Evolutionary conservation across 2,329 filamentous ascomycete species (phyloP).

Genomic region (Phaeomoniella chlamydospora): DNA sequence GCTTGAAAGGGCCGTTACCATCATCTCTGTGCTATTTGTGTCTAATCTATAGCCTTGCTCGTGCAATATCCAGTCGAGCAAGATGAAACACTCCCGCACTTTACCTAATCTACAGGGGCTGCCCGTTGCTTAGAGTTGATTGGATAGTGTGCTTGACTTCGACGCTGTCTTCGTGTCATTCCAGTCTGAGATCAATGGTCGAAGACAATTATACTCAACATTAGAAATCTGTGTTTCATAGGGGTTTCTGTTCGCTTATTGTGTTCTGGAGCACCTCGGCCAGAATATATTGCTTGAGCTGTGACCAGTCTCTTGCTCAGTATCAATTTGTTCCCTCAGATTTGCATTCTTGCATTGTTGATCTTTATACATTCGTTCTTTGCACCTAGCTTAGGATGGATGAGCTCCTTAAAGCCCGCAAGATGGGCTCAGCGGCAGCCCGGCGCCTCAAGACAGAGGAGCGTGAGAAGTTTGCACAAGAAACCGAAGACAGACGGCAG

Average conservation of each 20-base stretch:
- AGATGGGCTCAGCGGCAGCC: constrained; percentile 9
- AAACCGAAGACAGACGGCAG: neutral
- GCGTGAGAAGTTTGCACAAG: constrained; percentile 3
- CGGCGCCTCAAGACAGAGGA: constrained; percentile 8
- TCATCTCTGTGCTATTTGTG: no score
- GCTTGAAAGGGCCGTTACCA: no score
- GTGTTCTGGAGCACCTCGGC: no score
- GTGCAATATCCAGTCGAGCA: neutral
- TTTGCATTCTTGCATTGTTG: neutral
- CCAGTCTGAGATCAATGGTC: neutral
- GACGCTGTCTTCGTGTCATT: neutral
- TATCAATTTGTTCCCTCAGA: neutral
- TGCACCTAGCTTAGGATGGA: constrained; percentile 6
- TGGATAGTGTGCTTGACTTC: neutral
- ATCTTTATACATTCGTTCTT: neutral
- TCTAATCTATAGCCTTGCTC: neutral
- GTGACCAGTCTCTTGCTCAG: neutral
- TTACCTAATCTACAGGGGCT: neutral
- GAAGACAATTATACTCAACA: neutral
- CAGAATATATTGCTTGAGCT: no score
- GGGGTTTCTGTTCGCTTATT: no score
- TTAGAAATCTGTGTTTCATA: neutral
- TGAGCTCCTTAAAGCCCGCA: constrained; percentile 6
- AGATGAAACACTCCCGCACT: neutral
- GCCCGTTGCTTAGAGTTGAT: neutral